phyloP scores from a whole-genome alignment of 306 rosid genomes.

The Prunus mira region DNA sequence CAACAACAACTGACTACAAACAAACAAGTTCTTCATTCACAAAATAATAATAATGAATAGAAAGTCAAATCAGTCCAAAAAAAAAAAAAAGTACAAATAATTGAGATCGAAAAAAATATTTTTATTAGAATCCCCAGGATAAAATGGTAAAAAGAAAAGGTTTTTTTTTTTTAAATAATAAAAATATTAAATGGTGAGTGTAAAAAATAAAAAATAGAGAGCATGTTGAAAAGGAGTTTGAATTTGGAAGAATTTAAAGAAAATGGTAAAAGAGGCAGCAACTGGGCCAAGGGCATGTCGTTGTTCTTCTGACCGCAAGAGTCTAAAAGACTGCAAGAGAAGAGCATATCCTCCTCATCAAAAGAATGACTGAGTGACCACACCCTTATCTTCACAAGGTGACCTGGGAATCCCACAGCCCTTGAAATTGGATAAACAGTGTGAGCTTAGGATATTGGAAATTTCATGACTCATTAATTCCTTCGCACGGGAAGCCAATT shows the following conservation, averaged over 20 bases:
- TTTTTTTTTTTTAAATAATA: no score
- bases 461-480: background rate
- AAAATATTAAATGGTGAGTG: background rate
- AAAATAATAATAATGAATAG: no score
- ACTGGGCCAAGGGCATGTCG: background rate
- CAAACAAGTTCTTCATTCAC: background rate
- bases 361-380: background rate
- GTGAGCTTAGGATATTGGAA: background rate
- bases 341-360: slow-evolving; percentile 19
- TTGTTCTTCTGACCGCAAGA: background rate
- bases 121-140: background rate
- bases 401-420: slow-evolving; percentile 28
- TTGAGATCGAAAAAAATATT: background rate
- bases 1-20: background rate
- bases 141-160: background rate
- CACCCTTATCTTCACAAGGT: slow-evolving; percentile 23
- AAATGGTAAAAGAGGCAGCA: background rate
- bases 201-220: no score
- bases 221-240: background rate
- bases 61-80: background rate
- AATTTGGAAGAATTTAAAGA: background rate
- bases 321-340: background rate
- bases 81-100: no score
- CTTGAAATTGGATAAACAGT: slow-evolving; percentile 21
- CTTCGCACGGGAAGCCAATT: background rate